phyloP scores from a whole-genome alignment of 805 yeast species.

The Cyberlindnera euphorbiae region DNA sequence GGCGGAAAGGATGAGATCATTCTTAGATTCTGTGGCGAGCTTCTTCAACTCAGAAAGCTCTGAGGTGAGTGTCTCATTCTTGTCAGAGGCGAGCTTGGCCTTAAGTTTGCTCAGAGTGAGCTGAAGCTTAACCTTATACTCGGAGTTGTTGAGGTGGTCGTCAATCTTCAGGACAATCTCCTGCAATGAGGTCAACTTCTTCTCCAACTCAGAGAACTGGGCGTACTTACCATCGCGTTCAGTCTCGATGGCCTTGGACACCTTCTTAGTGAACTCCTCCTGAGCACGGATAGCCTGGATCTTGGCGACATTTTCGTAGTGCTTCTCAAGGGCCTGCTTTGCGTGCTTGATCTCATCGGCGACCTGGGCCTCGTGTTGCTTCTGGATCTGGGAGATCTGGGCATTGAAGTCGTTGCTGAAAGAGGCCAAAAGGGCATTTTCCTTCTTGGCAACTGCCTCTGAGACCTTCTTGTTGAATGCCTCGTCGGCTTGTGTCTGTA shows the following conservation, averaged over 20 bases:
- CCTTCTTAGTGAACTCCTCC: constrained; percentile 55
- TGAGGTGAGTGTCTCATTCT: constrained; percentile 30
- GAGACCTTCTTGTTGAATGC: constrained; percentile 16
- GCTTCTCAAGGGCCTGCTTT: constrained; percentile 56
- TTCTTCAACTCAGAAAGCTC: constrained; percentile 21
- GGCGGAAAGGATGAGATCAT: constrained; percentile 47
- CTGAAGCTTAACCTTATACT: constrained; percentile 37
- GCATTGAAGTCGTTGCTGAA: constrained; percentile 56
- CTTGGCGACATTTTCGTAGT: constrained; percentile 69
- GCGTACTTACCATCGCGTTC: constrained; percentile 81
- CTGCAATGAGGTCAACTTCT: constrained; percentile 52
- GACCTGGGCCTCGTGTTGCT: constrained; percentile 54
- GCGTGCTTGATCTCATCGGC: constrained; percentile 63
- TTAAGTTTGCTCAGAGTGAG: constrained; percentile 40
- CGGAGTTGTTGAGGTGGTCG: constrained; percentile 33
- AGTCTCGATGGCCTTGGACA: constrained; percentile 54
- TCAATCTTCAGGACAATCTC: constrained; percentile 42
- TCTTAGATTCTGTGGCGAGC: constrained; percentile 36
- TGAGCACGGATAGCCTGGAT: constrained; percentile 66
- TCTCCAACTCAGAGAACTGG: constrained; percentile 55
- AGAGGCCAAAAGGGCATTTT: constrained; percentile 52
- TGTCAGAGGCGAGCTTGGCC: constrained; percentile 34
- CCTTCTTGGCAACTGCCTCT: constrained; percentile 31
- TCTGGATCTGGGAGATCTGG: constrained; percentile 58
- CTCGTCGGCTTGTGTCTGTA: constrained; percentile 12